Percentiles rank a stretch among this genome's conserved stretches.
phyloP scores from a whole-genome alignment of 768 basidiomycete species.

The Boletus barrowsii region DNA sequence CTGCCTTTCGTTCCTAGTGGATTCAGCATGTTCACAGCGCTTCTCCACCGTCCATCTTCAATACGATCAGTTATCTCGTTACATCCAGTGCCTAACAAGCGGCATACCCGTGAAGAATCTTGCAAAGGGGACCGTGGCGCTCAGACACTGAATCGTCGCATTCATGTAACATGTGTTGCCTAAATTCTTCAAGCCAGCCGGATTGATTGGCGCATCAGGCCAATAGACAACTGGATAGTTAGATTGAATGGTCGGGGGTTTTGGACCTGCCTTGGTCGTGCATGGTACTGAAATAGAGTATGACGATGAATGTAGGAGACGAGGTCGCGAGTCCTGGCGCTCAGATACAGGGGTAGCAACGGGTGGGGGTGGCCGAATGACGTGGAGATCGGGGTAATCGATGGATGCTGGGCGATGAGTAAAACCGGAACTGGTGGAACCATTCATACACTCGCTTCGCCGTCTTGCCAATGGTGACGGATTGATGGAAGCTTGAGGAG shows the following conservation, averaged over 20 bases:
- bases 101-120: slow-evolving; percentile 83
- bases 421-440: slow-evolving; percentile 55
- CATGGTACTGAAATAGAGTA: slow-evolving; percentile 25
- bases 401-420: slow-evolving; percentile 48
- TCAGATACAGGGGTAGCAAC: slow-evolving; percentile 69
- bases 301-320: slow-evolving; percentile 40
- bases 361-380: slow-evolving; percentile 76
- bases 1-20: slow-evolving; percentile 84
- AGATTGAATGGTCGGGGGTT: slow-evolving; percentile 64
- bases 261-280: slow-evolving; percentile 38
- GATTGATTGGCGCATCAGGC: slow-evolving; percentile 75
- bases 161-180: slow-evolving; percentile 99
- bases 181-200: slow-evolving; percentile 88
- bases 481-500: slow-evolving; percentile 84
- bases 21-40: slow-evolving; percentile 80
- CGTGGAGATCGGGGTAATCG: slow-evolving; percentile 76
- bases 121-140: slow-evolving; percentile 90
- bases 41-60: slow-evolving; percentile 76
- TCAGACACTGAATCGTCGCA: slow-evolving; percentile 94
- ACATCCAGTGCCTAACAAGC: neutral
- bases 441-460: slow-evolving; percentile 76
- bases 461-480: slow-evolving; percentile 71
- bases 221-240: slow-evolving; percentile 84
- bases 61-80: slow-evolving; percentile 1
- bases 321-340: slow-evolving; percentile 71